Evolutionary conservation across 805 yeast species (phyloP), one percentile per base, ranked within the genome.

Genomic region (Lipomyces yamanashiensis): DNA sequence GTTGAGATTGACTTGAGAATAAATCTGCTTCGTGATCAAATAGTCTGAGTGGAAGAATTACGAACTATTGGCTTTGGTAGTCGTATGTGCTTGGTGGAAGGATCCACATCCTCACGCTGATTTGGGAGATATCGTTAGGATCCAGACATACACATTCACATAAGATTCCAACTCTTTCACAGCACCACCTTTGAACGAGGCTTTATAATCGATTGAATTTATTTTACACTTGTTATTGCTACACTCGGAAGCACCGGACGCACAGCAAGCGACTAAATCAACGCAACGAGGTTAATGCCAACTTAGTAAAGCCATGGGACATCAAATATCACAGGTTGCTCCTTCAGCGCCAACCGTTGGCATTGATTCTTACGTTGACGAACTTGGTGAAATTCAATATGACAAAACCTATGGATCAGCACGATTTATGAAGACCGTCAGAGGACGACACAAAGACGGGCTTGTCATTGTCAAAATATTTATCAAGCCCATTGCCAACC

Each of bases 301-400:
- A 34, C 34, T 28, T 52, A 28, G 28, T 36, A 17, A 2, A 9
- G 34, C n/a, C 8, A 92, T 92, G 98, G 98, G 97, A 15, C 90
- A 90, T 13, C 89, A 89, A 73, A 78, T 93, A 64, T 92, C 98
- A 1, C 79, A 90, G 40, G 77, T 91, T 74, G 90, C 97, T 9
- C 97, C 97, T 12, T 86, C 96, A 0, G 91, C 96, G 0, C 92
- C 96, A 2, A 90, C 97, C 0, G 90, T 93, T 71, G 97, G 96
- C 7, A 82, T 92, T 1, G 91, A 93, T 23, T 92, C 98, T 0
- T 93, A 92, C 70, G 84, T 93, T 36, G 92, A 92, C 71, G 90
- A 89, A 49, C 79, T 93, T 10, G 86, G 85, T 28, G 85, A 86
- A 64, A 81, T 89, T 45, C 93, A 90, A 70, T 93, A 90, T 73